Conservation (phyloP, 2,329 filamentous ascomycete genomes). For the Aureobasidium sp. region DNA sequence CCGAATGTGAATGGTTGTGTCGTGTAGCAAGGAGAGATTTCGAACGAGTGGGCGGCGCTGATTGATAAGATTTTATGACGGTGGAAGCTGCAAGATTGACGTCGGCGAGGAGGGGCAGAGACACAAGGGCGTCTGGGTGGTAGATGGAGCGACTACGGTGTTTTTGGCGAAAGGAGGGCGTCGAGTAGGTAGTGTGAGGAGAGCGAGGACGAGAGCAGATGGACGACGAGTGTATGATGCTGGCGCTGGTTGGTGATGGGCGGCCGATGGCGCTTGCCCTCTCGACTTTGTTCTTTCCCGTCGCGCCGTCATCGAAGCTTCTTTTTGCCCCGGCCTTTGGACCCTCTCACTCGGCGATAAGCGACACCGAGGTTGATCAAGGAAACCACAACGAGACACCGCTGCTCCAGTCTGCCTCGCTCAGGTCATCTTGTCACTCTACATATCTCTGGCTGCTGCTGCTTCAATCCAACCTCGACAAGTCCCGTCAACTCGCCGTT, state of each 20-base stretch:
- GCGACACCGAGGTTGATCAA: background rate
- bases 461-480: background rate
- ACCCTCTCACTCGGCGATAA: background rate
- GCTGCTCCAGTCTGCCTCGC: background rate
- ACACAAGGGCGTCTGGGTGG: background rate
- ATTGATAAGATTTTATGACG: constrained; percentile 4
- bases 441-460: background rate
- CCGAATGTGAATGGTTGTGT: background rate
- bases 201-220: background rate
- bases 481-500: background rate
- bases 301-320: background rate
- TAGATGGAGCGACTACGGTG: background rate
- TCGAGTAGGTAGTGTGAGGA: background rate
- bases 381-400: background rate
- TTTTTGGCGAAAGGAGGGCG: background rate
- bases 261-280: background rate
- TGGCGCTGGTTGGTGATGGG: background rate
- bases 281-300: background rate
- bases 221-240: background rate
- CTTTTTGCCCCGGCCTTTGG: background rate
- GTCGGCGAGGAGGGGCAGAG: background rate
- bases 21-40: background rate
- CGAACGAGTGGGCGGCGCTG: background rate
- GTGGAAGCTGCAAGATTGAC: background rate
- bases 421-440: background rate